phyloP scores from a whole-genome alignment of 129 eudicot genomes.

The Rutidosis leptorrhynchoides region DNA sequence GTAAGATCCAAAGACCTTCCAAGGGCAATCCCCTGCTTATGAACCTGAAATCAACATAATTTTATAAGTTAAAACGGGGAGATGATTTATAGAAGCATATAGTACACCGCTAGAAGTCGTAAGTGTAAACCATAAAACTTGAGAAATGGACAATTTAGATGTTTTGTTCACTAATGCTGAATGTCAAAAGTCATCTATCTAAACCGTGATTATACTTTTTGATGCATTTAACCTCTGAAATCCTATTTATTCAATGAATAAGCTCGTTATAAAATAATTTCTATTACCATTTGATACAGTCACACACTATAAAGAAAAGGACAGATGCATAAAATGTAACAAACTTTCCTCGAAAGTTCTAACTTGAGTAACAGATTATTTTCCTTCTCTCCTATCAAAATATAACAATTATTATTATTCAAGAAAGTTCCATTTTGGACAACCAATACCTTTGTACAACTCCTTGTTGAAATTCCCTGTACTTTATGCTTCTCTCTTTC shows the following conservation, averaged over 20 bases:
- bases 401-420: background rate
- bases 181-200: background rate
- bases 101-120: background rate
- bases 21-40: slow-evolving; percentile 83
- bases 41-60: slow-evolving; percentile 55
- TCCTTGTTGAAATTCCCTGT: slow-evolving; percentile 61
- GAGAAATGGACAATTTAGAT: background rate
- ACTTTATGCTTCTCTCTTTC: slow-evolving; percentile 63
- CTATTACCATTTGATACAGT: background rate
- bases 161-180: background rate
- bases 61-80: background rate
- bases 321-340: background rate
- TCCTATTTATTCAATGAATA: background rate
- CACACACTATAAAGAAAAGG: background rate
- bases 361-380: too few relatives aligned
- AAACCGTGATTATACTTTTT: background rate
- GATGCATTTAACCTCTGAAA: background rate
- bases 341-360: background rate
- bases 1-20: slow-evolving; percentile 93
- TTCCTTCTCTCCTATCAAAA: background rate
- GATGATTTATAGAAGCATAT: background rate
- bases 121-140: background rate
- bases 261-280: background rate
- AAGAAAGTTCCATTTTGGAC: background rate
- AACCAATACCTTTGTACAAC: slow-evolving; percentile 74